Conservation (phyloP, 371 early-diverging fungal genomes). For the Entomophthora muscae region DNA sequence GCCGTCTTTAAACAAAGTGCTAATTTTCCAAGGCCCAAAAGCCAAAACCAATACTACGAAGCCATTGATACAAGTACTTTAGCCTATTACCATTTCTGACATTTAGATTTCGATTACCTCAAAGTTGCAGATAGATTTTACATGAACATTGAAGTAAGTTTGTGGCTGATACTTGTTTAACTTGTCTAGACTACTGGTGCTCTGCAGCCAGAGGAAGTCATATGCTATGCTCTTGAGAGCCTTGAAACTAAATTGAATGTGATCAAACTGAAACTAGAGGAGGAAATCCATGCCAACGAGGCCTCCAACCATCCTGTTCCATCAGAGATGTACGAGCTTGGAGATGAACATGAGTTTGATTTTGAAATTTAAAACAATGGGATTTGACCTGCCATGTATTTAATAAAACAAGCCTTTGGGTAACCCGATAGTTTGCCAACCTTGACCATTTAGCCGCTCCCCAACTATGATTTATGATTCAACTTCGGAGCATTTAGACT, state of each 20-base stretch:
- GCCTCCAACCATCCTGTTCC: background rate
- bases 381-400: background rate
- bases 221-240: constrained; percentile 58
- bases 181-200: constrained; percentile 54
- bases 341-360: background rate
- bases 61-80: background rate
- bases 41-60: background rate
- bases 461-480: too few species aligned
- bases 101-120: background rate
- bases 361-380: background rate
- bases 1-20: constrained; percentile 10
- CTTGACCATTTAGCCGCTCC: too few species aligned
- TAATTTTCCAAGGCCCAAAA: background rate
- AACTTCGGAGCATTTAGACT: too few species aligned
- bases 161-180: background rate
- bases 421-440: too few species aligned
- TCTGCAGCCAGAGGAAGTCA: constrained; percentile 71
- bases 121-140: constrained; percentile 37
- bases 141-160: constrained; percentile 60
- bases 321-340: background rate
- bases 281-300: background rate
- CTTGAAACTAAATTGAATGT: constrained; percentile 61
- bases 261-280: background rate
- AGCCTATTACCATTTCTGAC: background rate
- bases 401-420: too few species aligned